Conservation (phyloP, 305 asterid species). For the Fraxinus sp. region DNA sequence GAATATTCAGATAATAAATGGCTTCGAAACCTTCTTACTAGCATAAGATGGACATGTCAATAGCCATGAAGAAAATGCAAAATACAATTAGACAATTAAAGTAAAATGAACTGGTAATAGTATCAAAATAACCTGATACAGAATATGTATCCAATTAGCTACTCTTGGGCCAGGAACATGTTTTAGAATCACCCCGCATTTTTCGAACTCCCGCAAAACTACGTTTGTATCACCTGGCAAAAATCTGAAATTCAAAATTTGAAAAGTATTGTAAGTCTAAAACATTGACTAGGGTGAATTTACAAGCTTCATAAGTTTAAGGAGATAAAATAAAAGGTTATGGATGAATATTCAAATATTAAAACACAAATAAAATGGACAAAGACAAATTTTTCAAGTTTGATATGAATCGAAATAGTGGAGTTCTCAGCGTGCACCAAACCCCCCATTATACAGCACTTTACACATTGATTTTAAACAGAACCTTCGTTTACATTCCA, state of each 20-base stretch:
- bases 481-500: not conserved
- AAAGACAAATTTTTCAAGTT: not conserved
- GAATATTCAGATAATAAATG: not conserved
- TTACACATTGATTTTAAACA: not conserved
- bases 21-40: not conserved
- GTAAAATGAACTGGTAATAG: not conserved
- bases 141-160: slow-evolving; percentile 97
- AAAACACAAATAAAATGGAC: slow-evolving; percentile 6
- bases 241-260: slow-evolving; percentile 50
- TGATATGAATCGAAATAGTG: not conserved
- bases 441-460: not conserved
- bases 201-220: slow-evolving; percentile 87
- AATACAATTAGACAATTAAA: not conserved
- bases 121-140: slow-evolving; percentile 68
- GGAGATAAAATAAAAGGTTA: not conserved
- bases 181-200: slow-evolving; percentile 80
- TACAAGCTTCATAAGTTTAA: not conserved
- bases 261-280: slow-evolving; percentile 10
- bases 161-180: slow-evolving; percentile 95
- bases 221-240: slow-evolving; percentile 87
- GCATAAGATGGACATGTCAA: not conserved
- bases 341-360: not conserved
- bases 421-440: not conserved
- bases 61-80: not conserved
- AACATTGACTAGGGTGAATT: not conserved